A percentile compares a stretch with the other conserved stretches of the same genome.
Conservation (phyloP, 331 rosid genomes). For the Malus hybrid region DNA sequence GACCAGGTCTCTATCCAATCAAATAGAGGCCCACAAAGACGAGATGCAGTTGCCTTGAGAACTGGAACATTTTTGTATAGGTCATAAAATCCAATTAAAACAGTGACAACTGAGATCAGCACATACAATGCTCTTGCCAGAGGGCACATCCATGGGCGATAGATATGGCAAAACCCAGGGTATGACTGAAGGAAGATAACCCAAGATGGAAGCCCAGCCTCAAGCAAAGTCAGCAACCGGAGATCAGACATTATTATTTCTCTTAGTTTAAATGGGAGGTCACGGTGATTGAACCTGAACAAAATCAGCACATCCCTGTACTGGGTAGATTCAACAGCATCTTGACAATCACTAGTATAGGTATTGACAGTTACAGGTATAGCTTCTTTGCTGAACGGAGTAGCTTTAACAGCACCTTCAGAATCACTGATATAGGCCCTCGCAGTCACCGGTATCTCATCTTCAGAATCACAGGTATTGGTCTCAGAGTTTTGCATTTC, state of each 20-base stretch:
- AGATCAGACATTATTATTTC: constrained; percentile 68
- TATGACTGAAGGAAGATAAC: constrained; percentile 93
- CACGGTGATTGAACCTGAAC: constrained; percentile 67
- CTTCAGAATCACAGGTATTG: constrained; percentile 18
- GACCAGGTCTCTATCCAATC: constrained; percentile 98
- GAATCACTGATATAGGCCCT: constrained; percentile 13
- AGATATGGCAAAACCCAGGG: constrained; percentile 73
- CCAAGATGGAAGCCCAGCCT: constrained; percentile 98
- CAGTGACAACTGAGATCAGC: constrained; percentile 71
- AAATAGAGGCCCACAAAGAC: constrained; percentile 84
- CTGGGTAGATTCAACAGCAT: constrained; percentile 50
- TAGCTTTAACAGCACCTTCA: constrained; percentile 44
- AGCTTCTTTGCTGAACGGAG: constrained; percentile 41
- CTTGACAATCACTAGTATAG: constrained; percentile 23
- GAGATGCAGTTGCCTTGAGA: constrained; percentile 88
- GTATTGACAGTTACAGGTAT: not conserved
- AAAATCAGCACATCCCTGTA: constrained; percentile 66
- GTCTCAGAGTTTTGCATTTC: constrained; percentile 23
- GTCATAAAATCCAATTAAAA: constrained; percentile 89
- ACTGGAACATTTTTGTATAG: constrained; percentile 94
- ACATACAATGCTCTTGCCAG: constrained; percentile 76
- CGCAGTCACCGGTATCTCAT: constrained; percentile 19
- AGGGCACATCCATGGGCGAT: constrained; percentile 99
- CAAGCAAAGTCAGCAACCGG: constrained; percentile 82
- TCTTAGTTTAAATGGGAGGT: constrained; percentile 74